Evolutionary conservation across 108 stramenopile species (phyloP).

Genomic region (Fistulifera pelliculosa): DNA sequence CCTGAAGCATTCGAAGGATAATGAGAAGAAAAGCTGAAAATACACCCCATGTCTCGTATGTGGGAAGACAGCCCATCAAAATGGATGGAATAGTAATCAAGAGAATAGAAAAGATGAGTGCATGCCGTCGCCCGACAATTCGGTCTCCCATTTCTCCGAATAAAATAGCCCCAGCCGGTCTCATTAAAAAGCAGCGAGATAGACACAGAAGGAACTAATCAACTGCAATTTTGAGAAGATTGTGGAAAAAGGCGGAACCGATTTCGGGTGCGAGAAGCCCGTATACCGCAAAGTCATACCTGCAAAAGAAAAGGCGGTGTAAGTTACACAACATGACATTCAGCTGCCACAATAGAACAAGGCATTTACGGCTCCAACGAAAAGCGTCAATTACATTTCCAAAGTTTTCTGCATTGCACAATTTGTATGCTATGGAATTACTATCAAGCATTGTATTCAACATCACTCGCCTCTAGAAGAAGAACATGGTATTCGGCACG

Average conservation of each 20-base stretch:
- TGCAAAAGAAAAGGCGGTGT: slow-evolving; percentile 3
- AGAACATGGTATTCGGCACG: background rate
- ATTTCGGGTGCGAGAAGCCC: slow-evolving; percentile 76
- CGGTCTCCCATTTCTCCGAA: slow-evolving; percentile 68
- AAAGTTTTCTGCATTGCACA: slow-evolving; percentile 3
- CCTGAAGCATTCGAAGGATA: slow-evolving; percentile 72
- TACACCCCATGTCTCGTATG: slow-evolving; percentile 54
- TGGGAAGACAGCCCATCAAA: slow-evolving; percentile 78
- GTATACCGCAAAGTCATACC: slow-evolving; percentile 88
- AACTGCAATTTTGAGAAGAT: slow-evolving; percentile 46
- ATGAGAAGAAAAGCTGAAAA: slow-evolving; percentile 53
- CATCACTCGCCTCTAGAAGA: slow-evolving; percentile 13
- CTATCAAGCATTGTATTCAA: slow-evolving; percentile 18
- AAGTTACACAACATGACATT: too few species aligned
- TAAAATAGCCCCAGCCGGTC: slow-evolving; percentile 49
- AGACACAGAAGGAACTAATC: slow-evolving; percentile 75
- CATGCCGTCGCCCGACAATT: slow-evolving; percentile 53
- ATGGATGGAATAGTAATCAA: slow-evolving; percentile 71
- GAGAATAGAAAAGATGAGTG: slow-evolving; percentile 56
- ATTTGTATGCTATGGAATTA: slow-evolving; percentile 17
- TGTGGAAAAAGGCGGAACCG: slow-evolving; percentile 65
- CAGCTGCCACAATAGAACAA: too few species aligned
- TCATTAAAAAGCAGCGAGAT: slow-evolving; percentile 80
- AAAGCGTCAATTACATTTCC: background rate
- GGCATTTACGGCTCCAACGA: too few species aligned